These are phyloP conservation scores for Coniochaeta prunicola DNA, from an alignment of 2,329 filamentous ascomycete genomes.

Conservation along the genomic window DNA sequence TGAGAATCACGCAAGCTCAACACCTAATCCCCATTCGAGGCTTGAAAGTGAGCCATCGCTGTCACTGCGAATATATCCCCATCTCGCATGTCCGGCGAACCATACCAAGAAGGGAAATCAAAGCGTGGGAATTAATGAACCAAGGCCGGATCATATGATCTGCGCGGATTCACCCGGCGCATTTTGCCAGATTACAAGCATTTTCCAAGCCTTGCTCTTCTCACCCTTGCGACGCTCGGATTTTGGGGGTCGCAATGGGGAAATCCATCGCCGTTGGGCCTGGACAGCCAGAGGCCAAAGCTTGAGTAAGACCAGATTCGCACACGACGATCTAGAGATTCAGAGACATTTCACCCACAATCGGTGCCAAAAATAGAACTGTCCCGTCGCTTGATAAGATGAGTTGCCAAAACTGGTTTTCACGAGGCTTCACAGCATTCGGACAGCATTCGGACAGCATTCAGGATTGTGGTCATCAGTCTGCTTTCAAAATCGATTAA, in stretches of 20 bases:
- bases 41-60: neutral
- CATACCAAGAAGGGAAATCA: neutral
- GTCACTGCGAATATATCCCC: neutral
- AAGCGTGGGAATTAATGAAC: slow-evolving; percentile 7
- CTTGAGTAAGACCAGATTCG: neutral
- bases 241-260: neutral
- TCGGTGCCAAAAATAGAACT: neutral
- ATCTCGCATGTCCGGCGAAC: slow-evolving; percentile 1
- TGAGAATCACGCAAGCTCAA: neutral
- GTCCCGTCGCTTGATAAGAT: slow-evolving; percentile 10
- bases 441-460: neutral
- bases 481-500: too few relatives aligned
- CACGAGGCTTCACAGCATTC: neutral
- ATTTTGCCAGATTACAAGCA: slow-evolving; percentile 21
- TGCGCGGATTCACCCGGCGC: slow-evolving; percentile 18
- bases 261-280: neutral
- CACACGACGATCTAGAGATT: neutral
- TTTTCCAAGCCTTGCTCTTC: neutral
- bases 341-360: neutral
- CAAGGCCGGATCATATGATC: slow-evolving; percentile 21
- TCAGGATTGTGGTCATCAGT: neutral
- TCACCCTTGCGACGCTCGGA: neutral
- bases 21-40: neutral
- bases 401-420: slow-evolving; percentile 9
- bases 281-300: neutral